Percentiles rank a stretch among this genome's conserved stretches.
phyloP scores from a whole-genome alignment of 1,284 basidiomycete species.

The Cryptococcus neoformans region DNA sequence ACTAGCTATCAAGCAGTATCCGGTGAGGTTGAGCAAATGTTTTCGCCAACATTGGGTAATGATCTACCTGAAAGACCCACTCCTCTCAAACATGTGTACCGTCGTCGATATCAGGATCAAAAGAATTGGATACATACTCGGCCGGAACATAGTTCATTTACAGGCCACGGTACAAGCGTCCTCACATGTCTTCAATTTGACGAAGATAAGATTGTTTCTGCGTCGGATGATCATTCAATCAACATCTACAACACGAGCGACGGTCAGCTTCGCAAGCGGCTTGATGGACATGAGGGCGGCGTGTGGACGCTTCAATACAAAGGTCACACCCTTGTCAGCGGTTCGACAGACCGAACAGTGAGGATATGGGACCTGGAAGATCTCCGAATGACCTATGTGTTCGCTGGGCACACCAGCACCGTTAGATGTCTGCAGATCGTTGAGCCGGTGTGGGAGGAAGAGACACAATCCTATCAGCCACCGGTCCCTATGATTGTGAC shows the following conservation, averaged over 20 bases:
- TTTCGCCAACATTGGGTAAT: conserved; percentile 1
- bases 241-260: conserved; percentile 82
- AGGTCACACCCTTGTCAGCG: conserved; percentile 79
- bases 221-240: conserved; percentile 69
- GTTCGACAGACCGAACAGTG: conserved; percentile 90
- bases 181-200: conserved; percentile 94
- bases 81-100: conserved; percentile 44
- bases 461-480: conserved; percentile 51
- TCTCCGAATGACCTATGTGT: conserved; percentile 79
- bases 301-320: conserved; percentile 84
- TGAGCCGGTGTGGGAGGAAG: conserved; percentile 49
- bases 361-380: conserved; percentile 85
- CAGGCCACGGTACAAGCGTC: conserved; percentile 81
- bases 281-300: conserved; percentile 89
- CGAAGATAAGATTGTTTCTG: conserved; percentile 86
- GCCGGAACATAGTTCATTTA: conserved; percentile 66
- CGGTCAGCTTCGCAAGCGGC: conserved; percentile 66
- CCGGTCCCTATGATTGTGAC: conserved; percentile 77
- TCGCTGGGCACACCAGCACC: conserved; percentile 90
- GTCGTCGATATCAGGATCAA: conserved; percentile 57
- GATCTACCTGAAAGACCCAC: conserved; percentile 22
- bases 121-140: conserved; percentile 51
- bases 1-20: conserved; percentile 8
- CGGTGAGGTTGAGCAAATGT: conserved; percentile 34
- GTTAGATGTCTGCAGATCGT: conserved; percentile 56